Evolutionary conservation across 345 rosid genomes (phyloP).

Genomic region (Erysimum cheiranthoides): DNA sequence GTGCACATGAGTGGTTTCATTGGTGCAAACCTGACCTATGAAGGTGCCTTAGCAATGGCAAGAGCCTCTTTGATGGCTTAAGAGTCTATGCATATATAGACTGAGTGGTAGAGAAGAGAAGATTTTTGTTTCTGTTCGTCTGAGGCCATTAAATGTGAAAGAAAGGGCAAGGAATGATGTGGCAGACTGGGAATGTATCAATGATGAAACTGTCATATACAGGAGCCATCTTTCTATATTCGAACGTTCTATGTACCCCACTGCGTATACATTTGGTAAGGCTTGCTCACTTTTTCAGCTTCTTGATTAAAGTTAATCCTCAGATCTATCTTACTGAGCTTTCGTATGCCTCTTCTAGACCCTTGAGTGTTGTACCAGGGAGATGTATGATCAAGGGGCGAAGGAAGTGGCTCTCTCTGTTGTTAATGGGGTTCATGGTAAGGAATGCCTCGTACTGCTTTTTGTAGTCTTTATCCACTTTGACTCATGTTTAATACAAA

Average conservation of each 20-base stretch:
- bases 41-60: constrained; percentile 83
- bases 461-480: constrained; percentile 45
- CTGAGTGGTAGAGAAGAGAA: constrained; percentile 60
- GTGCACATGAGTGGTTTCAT: constrained; percentile 90
- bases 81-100: neutral
- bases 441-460: constrained; percentile 36
- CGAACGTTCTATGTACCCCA: constrained; percentile 90
- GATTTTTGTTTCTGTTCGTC: constrained; percentile 80
- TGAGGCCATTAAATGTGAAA: constrained; percentile 86
- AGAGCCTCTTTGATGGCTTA: constrained; percentile 47
- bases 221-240: constrained; percentile 74
- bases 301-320: constrained; percentile 25
- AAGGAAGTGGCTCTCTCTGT: constrained; percentile 86
- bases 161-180: constrained; percentile 73
- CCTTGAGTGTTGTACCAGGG: constrained; percentile 66
- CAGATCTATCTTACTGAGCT: constrained; percentile 30
- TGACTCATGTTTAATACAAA: constrained; percentile 16
- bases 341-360: constrained; percentile 54
- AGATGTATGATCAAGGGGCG: constrained; percentile 83
- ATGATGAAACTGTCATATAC: constrained; percentile 67
- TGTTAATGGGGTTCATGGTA: constrained; percentile 78
- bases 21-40: constrained; percentile 70
- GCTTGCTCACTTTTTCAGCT: constrained; percentile 25
- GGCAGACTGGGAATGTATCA: constrained; percentile 95
- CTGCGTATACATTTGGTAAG: constrained; percentile 91